Percentiles rank a stretch among this genome's conserved stretches.
Evolutionary conservation across 495 filamentous ascomycete genomes (phyloP).

Genomic region (Penicillium maclennaniae): DNA sequence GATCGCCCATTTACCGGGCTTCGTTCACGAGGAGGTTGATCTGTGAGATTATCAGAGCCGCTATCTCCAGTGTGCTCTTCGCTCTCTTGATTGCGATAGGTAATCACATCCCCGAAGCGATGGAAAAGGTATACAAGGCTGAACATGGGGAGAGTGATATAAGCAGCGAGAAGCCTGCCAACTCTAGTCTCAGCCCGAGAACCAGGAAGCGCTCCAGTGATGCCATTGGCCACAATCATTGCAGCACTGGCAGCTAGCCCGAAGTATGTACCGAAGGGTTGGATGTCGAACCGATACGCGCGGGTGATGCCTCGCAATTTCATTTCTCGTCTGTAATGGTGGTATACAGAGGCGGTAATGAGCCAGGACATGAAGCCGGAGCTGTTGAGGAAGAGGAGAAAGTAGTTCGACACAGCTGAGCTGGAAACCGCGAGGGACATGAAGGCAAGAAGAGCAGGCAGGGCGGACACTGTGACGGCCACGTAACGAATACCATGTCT

Average conservation of each 20-base stretch:
- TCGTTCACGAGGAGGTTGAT: not conserved
- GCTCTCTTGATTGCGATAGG: constrained; percentile 1
- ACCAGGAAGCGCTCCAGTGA: constrained; percentile 45
- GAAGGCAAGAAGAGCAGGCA: constrained; percentile 40
- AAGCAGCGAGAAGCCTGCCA: constrained; percentile 51
- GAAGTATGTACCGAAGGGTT: constrained; percentile 52
- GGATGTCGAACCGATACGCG: constrained; percentile 43
- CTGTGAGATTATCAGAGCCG: not conserved
- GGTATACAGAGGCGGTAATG: constrained; percentile 51
- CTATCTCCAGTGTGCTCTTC: not conserved
- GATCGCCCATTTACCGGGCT: not conserved
- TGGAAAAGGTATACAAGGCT: constrained; percentile 32
- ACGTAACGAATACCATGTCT: constrained; percentile 46
- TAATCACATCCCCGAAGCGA: constrained; percentile 9
- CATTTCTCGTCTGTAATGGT: constrained; percentile 51
- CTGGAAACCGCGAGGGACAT: constrained; percentile 28
- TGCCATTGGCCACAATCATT: constrained; percentile 51
- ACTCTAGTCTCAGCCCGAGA: constrained; percentile 38
- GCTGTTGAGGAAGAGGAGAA: constrained; percentile 58
- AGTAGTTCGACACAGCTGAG: constrained; percentile 42
- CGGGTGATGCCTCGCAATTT: constrained; percentile 33
- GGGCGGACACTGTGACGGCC: constrained; percentile 33
- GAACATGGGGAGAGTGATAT: constrained; percentile 59
- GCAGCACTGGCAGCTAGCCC: constrained; percentile 44
- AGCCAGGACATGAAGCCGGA: constrained; percentile 60